Evolutionary conservation across 768 basidiomycete species (phyloP).

Genomic region (Cubamyces lactineus): DNA sequence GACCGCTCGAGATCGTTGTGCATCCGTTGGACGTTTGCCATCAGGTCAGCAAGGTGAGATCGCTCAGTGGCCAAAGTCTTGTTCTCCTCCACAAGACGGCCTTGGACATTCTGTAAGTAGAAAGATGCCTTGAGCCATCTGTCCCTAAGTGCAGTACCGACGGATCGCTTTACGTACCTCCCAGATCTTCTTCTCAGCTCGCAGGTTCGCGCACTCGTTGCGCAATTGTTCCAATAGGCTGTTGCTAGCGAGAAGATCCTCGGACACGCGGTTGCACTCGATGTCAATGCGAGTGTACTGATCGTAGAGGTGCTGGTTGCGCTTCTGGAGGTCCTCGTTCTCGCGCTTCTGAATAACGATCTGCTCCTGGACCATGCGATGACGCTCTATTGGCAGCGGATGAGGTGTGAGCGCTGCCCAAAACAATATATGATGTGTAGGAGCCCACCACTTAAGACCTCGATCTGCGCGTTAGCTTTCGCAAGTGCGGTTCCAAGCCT

Average conservation of each 20-base stretch:
- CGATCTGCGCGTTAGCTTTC: conserved; percentile 81
- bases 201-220: conserved; percentile 84
- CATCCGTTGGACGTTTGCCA: conserved; percentile 89
- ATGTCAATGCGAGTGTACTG: conserved; percentile 77
- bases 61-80: conserved; percentile 77
- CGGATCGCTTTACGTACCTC: conserved; percentile 56
- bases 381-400: conserved; percentile 53
- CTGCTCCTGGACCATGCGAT: conserved; percentile 73
- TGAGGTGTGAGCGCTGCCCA: neutral
- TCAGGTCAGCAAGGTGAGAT: conserved; percentile 83
- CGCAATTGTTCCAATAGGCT: conserved; percentile 74
- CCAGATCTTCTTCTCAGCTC: conserved; percentile 93
- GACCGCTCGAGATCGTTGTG: conserved; percentile 85
- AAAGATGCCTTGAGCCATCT: neutral
- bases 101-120: conserved; percentile 65
- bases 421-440: too few relatives aligned
- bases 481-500: conserved; percentile 69
- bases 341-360: conserved; percentile 63
- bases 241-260: conserved; percentile 64
- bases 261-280: conserved; percentile 67
- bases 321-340: conserved; percentile 64
- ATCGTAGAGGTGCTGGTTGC: conserved; percentile 74
- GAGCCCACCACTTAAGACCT: conserved; percentile 71
- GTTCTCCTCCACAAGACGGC: conserved; percentile 85
- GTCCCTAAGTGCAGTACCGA: too few relatives aligned